Evolutionary conservation across 202 grass and related monocot species (phyloP).

Genomic region (Musa balbisiana): DNA sequence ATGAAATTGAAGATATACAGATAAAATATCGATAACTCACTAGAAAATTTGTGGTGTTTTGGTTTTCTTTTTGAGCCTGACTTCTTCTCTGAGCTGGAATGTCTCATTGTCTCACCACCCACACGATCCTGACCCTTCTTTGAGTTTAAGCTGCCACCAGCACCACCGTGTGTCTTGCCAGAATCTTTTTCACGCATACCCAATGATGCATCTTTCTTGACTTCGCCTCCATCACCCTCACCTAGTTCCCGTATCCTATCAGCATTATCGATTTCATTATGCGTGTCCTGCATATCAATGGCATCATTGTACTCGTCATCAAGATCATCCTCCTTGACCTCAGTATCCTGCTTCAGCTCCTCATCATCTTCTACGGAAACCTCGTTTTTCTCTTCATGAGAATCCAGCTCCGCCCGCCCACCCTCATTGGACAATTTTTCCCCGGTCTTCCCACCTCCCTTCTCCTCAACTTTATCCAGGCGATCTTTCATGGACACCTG

Average conservation of each 20-base stretch:
- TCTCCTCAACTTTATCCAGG: conserved; percentile 31
- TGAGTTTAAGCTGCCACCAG: conserved; percentile 15
- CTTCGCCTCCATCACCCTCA: conserved; percentile 12
- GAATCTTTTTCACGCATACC: conserved; percentile 14
- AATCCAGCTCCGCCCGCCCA: conserved; percentile 57
- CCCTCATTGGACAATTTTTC: conserved; percentile 69
- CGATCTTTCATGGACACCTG: not conserved
- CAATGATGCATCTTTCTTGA: conserved; percentile 6
- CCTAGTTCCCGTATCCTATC: conserved; percentile 33
- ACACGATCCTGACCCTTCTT: conserved; percentile 25
- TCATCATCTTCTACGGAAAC: conserved; percentile 11
- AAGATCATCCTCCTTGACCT: conserved; percentile 44
- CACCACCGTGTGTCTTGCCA: conserved; percentile 7
- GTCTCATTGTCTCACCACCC: conserved; percentile 23
- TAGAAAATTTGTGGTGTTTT: conserved; percentile 55
- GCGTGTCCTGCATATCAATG: conserved; percentile 46
- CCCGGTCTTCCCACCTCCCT: conserved; percentile 32
- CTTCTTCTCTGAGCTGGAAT: conserved; percentile 55
- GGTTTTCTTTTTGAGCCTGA: conserved; percentile 62
- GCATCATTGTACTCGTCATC: conserved; percentile 97
- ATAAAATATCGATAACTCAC: conserved; percentile 37
- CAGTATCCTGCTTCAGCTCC: conserved; percentile 1
- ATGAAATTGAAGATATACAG: not conserved
- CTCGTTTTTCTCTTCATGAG: conserved; percentile 54
- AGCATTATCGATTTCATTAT: conserved; percentile 26